Conservation (phyloP, 257 asterid genomes). For the Euphrasia confusa region DNA sequence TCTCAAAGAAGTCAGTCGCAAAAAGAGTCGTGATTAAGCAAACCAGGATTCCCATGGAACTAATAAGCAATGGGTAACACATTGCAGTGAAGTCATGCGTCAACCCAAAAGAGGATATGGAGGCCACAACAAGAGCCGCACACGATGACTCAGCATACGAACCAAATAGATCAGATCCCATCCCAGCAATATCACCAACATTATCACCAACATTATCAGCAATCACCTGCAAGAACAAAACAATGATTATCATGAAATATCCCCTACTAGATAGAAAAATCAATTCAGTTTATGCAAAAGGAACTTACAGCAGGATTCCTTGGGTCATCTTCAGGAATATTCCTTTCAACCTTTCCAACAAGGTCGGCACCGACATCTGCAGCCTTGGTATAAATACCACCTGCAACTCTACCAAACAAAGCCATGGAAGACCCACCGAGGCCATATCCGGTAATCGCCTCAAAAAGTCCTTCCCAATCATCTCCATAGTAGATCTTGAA, state of each 20-base stretch:
- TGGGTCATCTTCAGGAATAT: conserved; percentile 60
- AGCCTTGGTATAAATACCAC: conserved; percentile 81
- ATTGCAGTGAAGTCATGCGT: conserved; percentile 77
- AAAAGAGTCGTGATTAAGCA: conserved; percentile 83
- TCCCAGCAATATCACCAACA: conserved; percentile 97
- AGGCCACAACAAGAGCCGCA: conserved; percentile 71
- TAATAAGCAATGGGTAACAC: conserved; percentile 73
- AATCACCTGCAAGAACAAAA: conserved; percentile 54
- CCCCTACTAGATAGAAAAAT: conserved; percentile 4
- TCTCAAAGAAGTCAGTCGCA: conserved; percentile 55
- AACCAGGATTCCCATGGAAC: conserved; percentile 82
- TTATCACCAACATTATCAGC: conserved; percentile 96
- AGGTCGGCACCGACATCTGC: conserved; percentile 62
- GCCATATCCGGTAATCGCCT: conserved; percentile 86
- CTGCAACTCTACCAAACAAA: conserved; percentile 90
- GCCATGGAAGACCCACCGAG: conserved; percentile 98
- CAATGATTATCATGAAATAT: background rate
- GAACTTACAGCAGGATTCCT: conserved; percentile 53
- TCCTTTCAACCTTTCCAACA: conserved; percentile 51
- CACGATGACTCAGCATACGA: conserved; percentile 67
- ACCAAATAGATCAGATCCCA: conserved; percentile 73
- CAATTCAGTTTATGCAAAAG: background rate
- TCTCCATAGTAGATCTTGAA: conserved; percentile 82
- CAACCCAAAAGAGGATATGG: conserved; percentile 56
- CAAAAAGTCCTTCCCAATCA: conserved; percentile 92